Conservation (phyloP, 495 filamentous ascomycete genomes). For the Tuber umbilicatum region DNA sequence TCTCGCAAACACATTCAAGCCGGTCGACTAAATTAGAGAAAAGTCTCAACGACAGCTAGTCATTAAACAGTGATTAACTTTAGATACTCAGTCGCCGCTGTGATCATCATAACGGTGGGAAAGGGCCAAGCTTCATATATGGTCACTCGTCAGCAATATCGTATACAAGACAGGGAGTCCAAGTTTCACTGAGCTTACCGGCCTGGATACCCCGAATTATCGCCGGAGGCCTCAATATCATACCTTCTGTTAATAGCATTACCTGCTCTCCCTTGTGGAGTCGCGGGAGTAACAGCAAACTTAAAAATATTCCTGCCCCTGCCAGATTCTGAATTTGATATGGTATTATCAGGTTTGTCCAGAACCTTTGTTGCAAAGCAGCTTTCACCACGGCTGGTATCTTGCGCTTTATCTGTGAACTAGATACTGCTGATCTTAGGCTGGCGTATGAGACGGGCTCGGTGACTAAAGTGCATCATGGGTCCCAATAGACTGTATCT, state of each 20-base stretch:
- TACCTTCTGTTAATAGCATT: background rate
- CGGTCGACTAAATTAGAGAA: background rate
- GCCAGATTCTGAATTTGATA: background rate
- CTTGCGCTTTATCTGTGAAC: background rate
- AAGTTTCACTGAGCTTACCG: background rate
- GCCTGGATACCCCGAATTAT: background rate
- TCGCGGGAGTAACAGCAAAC: background rate
- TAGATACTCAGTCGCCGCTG: background rate
- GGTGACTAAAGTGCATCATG: background rate
- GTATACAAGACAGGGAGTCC: background rate
- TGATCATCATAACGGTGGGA: background rate
- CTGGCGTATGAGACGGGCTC: background rate
- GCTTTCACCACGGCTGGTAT: background rate
- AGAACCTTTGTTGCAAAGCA: background rate
- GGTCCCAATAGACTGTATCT: background rate
- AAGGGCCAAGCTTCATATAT: background rate
- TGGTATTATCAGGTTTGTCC: background rate
- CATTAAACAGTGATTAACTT: background rate
- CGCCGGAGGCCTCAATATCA: background rate
- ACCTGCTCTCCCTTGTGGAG: background rate
- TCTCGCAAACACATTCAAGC: background rate
- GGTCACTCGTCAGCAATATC: background rate
- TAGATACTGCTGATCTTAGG: background rate
- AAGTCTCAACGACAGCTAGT: background rate
- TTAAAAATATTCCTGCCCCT: background rate